phyloP scores from a whole-genome alignment of 2,329 filamentous ascomycete species.

The Talaromyces atroroseus region DNA sequence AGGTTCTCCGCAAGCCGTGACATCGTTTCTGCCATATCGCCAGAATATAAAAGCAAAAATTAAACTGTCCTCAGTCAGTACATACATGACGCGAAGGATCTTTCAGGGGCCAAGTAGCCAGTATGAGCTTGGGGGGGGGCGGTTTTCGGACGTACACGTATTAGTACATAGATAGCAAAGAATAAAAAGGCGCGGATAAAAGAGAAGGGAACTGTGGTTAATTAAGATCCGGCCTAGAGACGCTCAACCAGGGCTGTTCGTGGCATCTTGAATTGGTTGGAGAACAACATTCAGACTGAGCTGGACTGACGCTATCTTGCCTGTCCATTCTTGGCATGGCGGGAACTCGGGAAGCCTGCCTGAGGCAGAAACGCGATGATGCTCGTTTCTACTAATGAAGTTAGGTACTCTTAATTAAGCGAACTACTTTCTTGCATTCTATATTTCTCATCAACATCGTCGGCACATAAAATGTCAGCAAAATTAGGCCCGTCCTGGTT shows the following conservation, averaged over 20 bases:
- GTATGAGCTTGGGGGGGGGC: constrained; percentile 7
- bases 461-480: too few species aligned
- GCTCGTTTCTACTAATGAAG: too few species aligned
- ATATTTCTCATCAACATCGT: too few species aligned
- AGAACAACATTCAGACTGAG: background rate
- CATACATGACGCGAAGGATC: background rate
- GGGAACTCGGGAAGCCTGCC: background rate
- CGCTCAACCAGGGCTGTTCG: background rate
- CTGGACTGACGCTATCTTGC: constrained; percentile 11
- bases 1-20: constrained; percentile 12
- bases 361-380: background rate
- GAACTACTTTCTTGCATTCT: too few species aligned
- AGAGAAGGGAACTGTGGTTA: background rate
- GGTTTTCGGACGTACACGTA: constrained; percentile 14
- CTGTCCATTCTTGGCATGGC: background rate
- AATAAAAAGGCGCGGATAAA: background rate
- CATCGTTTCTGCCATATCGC: constrained; percentile 20
- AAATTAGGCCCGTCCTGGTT: too few species aligned
- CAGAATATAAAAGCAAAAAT: constrained; percentile 6
- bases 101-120: constrained; percentile 15
- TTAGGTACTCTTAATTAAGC: too few species aligned
- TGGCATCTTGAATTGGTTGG: background rate
- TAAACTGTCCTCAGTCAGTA: constrained; percentile 10
- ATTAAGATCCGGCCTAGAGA: background rate
- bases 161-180: constrained; percentile 12